Conservation (phyloP, 75 land plant genomes). For the Pinus tabuliformis region DNA sequence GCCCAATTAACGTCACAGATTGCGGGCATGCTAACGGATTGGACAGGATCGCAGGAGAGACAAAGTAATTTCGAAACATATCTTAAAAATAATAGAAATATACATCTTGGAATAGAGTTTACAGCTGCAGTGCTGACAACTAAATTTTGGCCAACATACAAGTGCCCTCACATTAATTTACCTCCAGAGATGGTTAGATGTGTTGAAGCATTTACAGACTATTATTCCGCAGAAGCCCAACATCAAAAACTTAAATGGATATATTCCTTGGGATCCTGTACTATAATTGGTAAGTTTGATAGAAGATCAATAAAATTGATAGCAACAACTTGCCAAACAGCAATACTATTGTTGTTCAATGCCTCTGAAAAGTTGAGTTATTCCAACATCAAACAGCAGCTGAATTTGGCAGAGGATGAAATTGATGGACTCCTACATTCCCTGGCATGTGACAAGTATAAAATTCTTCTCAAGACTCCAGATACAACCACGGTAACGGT, state of each 20-base stretch:
- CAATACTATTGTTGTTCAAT: not conserved
- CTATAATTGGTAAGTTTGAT: slow-evolving; percentile 27
- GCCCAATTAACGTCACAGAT: not conserved
- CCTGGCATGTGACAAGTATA: slow-evolving; percentile 79
- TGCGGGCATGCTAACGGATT: slow-evolving; percentile 60
- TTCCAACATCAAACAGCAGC: slow-evolving; percentile 70
- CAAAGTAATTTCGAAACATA: slow-evolving; percentile 15
- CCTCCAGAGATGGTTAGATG: slow-evolving; percentile 87
- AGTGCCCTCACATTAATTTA: slow-evolving; percentile 75
- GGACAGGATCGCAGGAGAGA: slow-evolving; percentile 13
- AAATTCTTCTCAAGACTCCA: slow-evolving; percentile 75
- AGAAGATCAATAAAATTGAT: no score
- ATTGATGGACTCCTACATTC: slow-evolving; percentile 72
- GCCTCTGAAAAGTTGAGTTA: slow-evolving; percentile 74
- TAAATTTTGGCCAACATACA: slow-evolving; percentile 91
- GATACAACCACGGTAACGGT: slow-evolving; percentile 54
- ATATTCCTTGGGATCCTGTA: slow-evolving; percentile 81
- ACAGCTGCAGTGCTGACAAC: slow-evolving; percentile 88
- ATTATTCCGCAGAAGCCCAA: slow-evolving; percentile 72
- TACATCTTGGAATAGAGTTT: slow-evolving; percentile 84
- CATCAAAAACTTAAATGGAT: slow-evolving; percentile 88
- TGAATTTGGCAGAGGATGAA: slow-evolving; percentile 85
- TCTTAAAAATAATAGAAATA: slow-evolving; percentile 11
- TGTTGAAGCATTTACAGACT: slow-evolving; percentile 76
- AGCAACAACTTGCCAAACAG: no score